Evolutionary conservation across 129 eudicot species (phyloP).

Genomic region (Ambrosia trifida): DNA sequence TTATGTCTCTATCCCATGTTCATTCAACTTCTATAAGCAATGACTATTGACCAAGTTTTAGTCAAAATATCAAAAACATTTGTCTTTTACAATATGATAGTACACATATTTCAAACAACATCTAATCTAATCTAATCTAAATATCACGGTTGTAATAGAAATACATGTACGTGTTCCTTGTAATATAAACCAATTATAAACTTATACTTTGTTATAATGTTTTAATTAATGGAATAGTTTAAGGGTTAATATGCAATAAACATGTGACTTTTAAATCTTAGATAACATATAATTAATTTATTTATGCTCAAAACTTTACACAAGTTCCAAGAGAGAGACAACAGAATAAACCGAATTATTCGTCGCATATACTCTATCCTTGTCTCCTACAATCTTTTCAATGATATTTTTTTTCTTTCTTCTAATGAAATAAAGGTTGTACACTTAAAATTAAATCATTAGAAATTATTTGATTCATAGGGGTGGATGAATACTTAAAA

Average conservation of each 20-base stretch:
- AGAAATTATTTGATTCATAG: too few species aligned
- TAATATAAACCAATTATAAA: not conserved
- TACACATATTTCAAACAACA: not conserved
- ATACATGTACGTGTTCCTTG: not conserved
- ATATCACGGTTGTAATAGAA: not conserved
- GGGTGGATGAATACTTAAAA: too few species aligned
- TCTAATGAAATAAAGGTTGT: not conserved
- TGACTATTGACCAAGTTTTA: slow-evolving; percentile 24
- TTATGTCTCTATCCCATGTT: slow-evolving; percentile 26
- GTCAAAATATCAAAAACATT: slow-evolving; percentile 12
- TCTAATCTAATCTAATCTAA: too few species aligned
- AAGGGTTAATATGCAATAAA: not conserved
- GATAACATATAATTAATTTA: not conserved
- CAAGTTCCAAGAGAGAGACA: slow-evolving; percentile 34
- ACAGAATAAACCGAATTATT: slow-evolving; percentile 25
- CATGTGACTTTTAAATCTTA: not conserved
- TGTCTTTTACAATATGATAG: not conserved
- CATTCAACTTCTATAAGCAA: slow-evolving; percentile 25
- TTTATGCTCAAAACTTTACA: slow-evolving; percentile 23
- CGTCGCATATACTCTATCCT: slow-evolving; percentile 29
- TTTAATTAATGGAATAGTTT: not conserved
- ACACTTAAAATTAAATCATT: not conserved
- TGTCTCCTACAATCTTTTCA: slow-evolving; percentile 20
- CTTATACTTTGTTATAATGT: too few species aligned
- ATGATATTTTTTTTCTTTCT: not conserved